phyloP scores from a whole-genome alignment of 306 rosid genomes.

The Begonia peltatifolia region DNA sequence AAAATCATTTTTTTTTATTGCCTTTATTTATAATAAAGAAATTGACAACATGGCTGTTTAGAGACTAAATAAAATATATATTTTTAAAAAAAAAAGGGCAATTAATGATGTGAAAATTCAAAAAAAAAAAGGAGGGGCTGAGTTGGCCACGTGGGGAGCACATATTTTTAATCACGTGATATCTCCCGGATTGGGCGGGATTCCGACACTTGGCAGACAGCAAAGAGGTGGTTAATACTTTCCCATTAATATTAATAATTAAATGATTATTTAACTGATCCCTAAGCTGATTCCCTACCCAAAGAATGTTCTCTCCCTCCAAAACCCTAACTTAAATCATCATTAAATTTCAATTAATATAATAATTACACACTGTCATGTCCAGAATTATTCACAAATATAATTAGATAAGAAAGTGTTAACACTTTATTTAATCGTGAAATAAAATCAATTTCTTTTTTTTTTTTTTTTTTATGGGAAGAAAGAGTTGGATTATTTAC shows the following conservation, averaged over 20 bases:
- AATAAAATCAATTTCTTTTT: too few species aligned
- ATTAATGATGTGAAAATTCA: too few species aligned
- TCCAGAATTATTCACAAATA: too few species aligned
- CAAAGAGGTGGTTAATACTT: neutral
- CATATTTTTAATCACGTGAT: conserved; percentile 70
- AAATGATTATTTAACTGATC: conserved; percentile 76
- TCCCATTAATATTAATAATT: neutral
- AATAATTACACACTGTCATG: too few species aligned
- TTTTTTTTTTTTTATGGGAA: too few species aligned
- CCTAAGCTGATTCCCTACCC: conserved; percentile 57
- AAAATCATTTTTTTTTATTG: neutral
- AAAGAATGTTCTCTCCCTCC: conserved; percentile 41
- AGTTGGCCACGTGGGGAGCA: conserved; percentile 73
- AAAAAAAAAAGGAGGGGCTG: conserved; percentile 9
- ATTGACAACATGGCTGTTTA: too few species aligned
- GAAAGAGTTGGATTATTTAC: too few species aligned
- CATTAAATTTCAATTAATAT: neutral
- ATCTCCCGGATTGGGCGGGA: conserved; percentile 35
- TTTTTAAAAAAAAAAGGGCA: too few species aligned
- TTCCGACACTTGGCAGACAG: conserved; percentile 25
- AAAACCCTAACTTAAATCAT: neutral
- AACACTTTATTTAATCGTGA: too few species aligned
- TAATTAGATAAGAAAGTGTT: too few species aligned
- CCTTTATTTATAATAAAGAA: neutral
- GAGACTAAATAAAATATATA: too few species aligned